Base-by-base conservation (phyloP, 2,329 filamentous ascomycete species). In the Celoporthe dispersa region DNA sequence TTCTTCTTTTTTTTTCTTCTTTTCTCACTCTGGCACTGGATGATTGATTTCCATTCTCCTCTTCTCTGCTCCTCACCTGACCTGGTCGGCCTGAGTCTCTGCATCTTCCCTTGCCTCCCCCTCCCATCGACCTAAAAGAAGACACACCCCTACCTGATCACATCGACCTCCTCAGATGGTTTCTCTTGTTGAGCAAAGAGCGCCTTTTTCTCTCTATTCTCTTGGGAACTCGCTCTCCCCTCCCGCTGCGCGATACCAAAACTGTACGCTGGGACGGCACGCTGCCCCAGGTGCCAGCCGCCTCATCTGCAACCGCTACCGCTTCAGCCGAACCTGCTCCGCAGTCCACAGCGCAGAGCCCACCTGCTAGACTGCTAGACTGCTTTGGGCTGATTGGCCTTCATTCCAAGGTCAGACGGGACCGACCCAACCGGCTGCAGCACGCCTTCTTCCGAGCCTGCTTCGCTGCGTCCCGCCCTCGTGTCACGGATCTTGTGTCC, bases 201-300 rank as follows among this genome's bases (percentile, higher is more conserved):
- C 53, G 31, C n/a, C 41, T 70, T 41, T 16, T 60, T 11, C 25
- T 19, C 31, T 44, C n/a, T 44, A 64, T 35, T 16, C 59, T 16
- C 28, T 22, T n/a, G 37, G 35, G 7, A 19, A 14, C 35, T 66
- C 53, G 51, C 51, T 11, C 51, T 55, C 51, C 14, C 8, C n/a
- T 28, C 51, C 37, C 8, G 41, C 64, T 59, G 35, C 64, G 55
- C 41, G 68, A 64, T 61, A 70, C 64, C 51, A 9, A 35, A 66
- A 14, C 53, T 28, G 53, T 28, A 16, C 8, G 9, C 25, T 25
- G n/a, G 25, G 4, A 55, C 51, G 3, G 51, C 48, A 44, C 64
- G 48, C 25, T 31, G 41, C 8, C 60, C n/a, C 33, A 8, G 22
- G 55, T 35, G 28, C 25, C 55, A 31, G 31, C 57, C 22, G 16